Evolutionary conservation across 257 asterid species (phyloP).

Genomic region (Penstemon barbatus): DNA sequence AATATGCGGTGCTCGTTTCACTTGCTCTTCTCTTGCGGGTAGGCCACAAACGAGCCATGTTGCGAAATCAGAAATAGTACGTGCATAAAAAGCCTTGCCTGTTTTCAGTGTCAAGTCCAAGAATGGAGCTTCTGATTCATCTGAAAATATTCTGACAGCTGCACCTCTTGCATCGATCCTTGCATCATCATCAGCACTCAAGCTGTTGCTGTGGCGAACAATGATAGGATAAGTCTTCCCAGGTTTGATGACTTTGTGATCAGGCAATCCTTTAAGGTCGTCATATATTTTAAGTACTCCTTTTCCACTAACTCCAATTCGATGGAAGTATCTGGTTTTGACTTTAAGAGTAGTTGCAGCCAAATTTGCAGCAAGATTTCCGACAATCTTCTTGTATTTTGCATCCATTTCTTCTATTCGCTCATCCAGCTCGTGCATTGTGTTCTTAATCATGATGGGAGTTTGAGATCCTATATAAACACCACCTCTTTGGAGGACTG

Average conservation of each 20-base stretch:
- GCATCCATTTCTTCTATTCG: slow-evolving; percentile 87
- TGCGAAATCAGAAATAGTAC: slow-evolving; percentile 72
- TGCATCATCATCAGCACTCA: slow-evolving; percentile 87
- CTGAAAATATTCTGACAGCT: slow-evolving; percentile 56
- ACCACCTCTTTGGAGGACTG: slow-evolving; percentile 71
- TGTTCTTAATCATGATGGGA: slow-evolving; percentile 77
- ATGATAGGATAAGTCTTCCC: slow-evolving; percentile 61
- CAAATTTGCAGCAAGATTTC: slow-evolving; percentile 73
- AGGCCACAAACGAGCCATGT: slow-evolving; percentile 86
- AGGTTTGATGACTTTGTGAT: slow-evolving; percentile 53
- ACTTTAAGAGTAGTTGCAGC: slow-evolving; percentile 85
- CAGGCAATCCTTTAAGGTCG: slow-evolving; percentile 58
- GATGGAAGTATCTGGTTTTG: slow-evolving; percentile 66
- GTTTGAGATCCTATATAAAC: slow-evolving; percentile 72
- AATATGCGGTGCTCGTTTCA: slow-evolving; percentile 64
- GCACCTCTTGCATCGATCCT: slow-evolving; percentile 84
- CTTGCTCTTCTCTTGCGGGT: slow-evolving; percentile 76
- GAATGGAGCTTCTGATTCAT: slow-evolving; percentile 36
- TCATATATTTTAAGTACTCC: slow-evolving; percentile 59
- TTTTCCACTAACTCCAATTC: slow-evolving; percentile 70
- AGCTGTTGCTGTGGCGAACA: slow-evolving; percentile 78
- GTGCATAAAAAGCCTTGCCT: slow-evolving; percentile 79
- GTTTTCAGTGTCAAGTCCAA: slow-evolving; percentile 78
- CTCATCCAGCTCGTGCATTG: slow-evolving; percentile 63
- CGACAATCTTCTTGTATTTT: slow-evolving; percentile 70